Evolutionary conservation across 129 eudicot species (phyloP).

Genomic region (Lactuca sativa): DNA sequence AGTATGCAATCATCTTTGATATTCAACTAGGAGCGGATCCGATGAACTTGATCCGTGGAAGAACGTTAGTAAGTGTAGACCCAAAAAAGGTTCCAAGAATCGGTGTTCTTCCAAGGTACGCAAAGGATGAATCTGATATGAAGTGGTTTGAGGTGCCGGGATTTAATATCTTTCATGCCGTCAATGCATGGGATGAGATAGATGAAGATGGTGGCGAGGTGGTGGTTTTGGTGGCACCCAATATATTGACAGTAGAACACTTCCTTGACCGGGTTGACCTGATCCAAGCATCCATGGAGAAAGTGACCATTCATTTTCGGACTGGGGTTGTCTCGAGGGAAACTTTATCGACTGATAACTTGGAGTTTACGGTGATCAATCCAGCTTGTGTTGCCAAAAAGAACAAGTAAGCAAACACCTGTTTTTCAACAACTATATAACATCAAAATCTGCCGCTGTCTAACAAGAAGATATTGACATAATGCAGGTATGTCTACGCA

Average conservation of each 20-base stretch:
- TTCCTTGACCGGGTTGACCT: constrained; percentile 27
- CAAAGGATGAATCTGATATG: constrained; percentile 28
- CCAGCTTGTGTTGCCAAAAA: constrained; percentile 10
- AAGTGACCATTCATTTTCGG: constrained; percentile 21
- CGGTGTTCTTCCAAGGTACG: constrained; percentile 31
- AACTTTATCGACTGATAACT: background rate
- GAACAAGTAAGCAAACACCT: background rate
- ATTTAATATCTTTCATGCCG: constrained; percentile 24
- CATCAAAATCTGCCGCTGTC: too few species aligned
- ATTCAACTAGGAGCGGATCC: constrained; percentile 33
- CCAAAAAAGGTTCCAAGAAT: constrained; percentile 13
- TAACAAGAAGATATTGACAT: background rate
- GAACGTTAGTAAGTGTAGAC: constrained; percentile 20
- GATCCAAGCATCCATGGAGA: constrained; percentile 29
- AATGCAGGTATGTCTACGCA: constrained; percentile 43
- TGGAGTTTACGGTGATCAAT: constrained; percentile 12
- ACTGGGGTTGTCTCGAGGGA: constrained; percentile 5
- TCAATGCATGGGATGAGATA: constrained; percentile 36
- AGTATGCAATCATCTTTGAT: constrained; percentile 21
- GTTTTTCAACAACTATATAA: too few species aligned
- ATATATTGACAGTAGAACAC: constrained; percentile 27
- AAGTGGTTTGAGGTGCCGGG: constrained; percentile 39
- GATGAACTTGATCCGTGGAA: constrained; percentile 22
- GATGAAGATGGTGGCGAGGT: constrained; percentile 22
- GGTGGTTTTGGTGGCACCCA: constrained; percentile 38